These are phyloP conservation scores for Inosperma sp. DNA, from an alignment of 768 basidiomycete genomes.

Conservation along the genomic window DNA sequence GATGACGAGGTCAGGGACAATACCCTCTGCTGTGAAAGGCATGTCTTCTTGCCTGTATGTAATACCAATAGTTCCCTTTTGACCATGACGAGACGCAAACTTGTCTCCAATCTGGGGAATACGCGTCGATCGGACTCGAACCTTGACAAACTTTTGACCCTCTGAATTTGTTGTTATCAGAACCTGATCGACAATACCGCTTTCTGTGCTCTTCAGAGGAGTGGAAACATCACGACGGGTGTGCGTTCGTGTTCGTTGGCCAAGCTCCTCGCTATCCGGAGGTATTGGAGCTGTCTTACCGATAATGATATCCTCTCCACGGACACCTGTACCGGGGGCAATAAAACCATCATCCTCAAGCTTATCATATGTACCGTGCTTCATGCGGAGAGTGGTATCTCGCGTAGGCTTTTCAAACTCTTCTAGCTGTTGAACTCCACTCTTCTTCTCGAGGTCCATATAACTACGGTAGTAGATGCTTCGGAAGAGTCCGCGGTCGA, in stretches of 20 bases:
- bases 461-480: slow-evolving; percentile 98
- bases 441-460: slow-evolving; percentile 98
- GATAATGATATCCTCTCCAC: slow-evolving; percentile 98
- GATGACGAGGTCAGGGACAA: slow-evolving; percentile 95
- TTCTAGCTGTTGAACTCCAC: slow-evolving; percentile 85
- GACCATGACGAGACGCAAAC: slow-evolving; percentile 98
- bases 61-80: slow-evolving; percentile 99
- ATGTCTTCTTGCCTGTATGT: slow-evolving; percentile 99
- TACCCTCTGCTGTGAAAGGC: slow-evolving; percentile 97
- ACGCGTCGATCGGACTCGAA: slow-evolving; percentile 92
- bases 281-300: slow-evolving; percentile 98
- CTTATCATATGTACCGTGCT: slow-evolving; percentile 98
- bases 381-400: slow-evolving; percentile 91
- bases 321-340: slow-evolving; percentile 90
- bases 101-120: slow-evolving; percentile 99
- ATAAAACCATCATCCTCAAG: slow-evolving; percentile 95
- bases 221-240: slow-evolving; percentile 95
- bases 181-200: slow-evolving; percentile 96
- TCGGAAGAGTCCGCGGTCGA: slow-evolving; percentile 96
- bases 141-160: slow-evolving; percentile 97
- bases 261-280: slow-evolving; percentile 94
- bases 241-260: slow-evolving; percentile 90
- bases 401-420: slow-evolving; percentile 96
- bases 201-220: slow-evolving; percentile 96
- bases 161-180: slow-evolving; percentile 94